phyloP scores from a whole-genome alignment of 148 eudicot genomes.

The Selenicereus undatus region DNA sequence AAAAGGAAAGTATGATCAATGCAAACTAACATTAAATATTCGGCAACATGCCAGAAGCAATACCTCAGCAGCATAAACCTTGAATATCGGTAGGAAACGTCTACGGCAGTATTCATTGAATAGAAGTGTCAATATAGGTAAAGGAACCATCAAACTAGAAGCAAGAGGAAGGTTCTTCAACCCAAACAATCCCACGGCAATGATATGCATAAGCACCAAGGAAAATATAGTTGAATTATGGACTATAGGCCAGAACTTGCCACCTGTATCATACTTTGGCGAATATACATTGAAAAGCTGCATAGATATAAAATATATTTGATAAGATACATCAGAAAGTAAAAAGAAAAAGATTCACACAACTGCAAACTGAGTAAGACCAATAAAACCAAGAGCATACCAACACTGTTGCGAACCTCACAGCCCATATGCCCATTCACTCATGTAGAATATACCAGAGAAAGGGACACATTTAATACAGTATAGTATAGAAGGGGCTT shows the following conservation, averaged over 20 bases:
- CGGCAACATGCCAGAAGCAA: not conserved
- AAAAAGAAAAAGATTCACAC: not conserved
- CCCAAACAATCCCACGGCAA: slow-evolving; percentile 80
- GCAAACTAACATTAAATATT: not conserved
- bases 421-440: not conserved
- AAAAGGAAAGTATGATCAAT: not conserved
- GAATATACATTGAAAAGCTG: slow-evolving; percentile 85
- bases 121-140: slow-evolving; percentile 73
- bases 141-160: slow-evolving; percentile 61
- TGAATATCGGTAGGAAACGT: slow-evolving; percentile 72
- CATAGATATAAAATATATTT: slow-evolving; percentile 12
- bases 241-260: slow-evolving; percentile 83
- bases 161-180: slow-evolving; percentile 76
- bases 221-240: slow-evolving; percentile 72
- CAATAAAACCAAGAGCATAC: not conserved
- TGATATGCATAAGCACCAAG: slow-evolving; percentile 76
- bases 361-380: slow-evolving; percentile 5
- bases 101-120: slow-evolving; percentile 78
- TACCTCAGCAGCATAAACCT: slow-evolving; percentile 85
- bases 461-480: no score
- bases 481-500: no score
- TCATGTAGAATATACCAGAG: not conserved
- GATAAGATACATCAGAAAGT: slow-evolving; percentile 5
- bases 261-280: slow-evolving; percentile 73
- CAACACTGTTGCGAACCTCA: not conserved